Evolutionary conservation across 305 asterid genomes (phyloP).

Genomic region (Ilex paraguariensis): DNA sequence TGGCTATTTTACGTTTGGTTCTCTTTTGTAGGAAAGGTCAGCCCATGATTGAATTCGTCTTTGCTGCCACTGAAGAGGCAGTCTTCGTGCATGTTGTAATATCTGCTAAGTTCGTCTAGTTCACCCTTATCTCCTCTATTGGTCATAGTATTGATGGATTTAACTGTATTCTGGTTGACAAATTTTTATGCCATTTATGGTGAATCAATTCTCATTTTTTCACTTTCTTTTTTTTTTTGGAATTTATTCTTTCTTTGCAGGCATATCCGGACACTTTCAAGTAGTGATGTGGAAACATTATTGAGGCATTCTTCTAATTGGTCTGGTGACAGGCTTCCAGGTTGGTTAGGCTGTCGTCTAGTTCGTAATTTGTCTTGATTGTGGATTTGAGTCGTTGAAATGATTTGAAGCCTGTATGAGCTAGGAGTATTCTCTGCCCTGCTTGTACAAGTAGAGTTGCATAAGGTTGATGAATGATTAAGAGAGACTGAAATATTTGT

Average conservation of each 20-base stretch:
- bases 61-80: slow-evolving; percentile 92
- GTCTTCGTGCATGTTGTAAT: slow-evolving; percentile 86
- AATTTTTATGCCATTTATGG: slow-evolving; percentile 7
- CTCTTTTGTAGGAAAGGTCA: slow-evolving; percentile 78
- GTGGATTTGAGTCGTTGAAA: not conserved
- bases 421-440: not conserved
- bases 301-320: slow-evolving; percentile 45
- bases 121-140: slow-evolving; percentile 7
- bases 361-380: not conserved
- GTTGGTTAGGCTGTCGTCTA: slow-evolving; percentile 23
- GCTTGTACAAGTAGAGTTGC: not conserved
- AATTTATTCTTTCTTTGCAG: slow-evolving; percentile 32
- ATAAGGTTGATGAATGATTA: too few species aligned
- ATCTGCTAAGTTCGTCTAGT: slow-evolving; percentile 73
- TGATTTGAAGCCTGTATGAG: not conserved
- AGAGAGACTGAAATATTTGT: too few species aligned
- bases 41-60: slow-evolving; percentile 91
- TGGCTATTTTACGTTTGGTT: slow-evolving; percentile 19
- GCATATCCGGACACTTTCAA: slow-evolving; percentile 85
- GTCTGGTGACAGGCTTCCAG: slow-evolving; percentile 59
- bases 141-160: slow-evolving; percentile 9
- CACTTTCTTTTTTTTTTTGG: too few species aligned
- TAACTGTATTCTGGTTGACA: slow-evolving; percentile 12
- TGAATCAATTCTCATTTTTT: slow-evolving; percentile 1
- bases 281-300: slow-evolving; percentile 67